Conservation (phyloP, 352 stramenopile genomes). For the Globisporangium spinosum region DNA sequence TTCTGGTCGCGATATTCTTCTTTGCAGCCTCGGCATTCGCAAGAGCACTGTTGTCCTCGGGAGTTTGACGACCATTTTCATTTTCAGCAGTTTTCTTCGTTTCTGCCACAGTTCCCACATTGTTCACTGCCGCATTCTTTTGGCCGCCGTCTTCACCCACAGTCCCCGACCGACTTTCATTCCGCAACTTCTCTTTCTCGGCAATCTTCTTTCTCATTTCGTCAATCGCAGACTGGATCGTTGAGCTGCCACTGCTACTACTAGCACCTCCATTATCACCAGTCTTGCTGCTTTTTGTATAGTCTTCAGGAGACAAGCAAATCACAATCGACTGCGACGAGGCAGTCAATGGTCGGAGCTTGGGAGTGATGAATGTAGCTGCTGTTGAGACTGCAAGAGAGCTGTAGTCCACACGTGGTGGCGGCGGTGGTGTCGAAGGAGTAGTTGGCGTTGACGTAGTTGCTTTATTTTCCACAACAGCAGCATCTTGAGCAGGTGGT, state of each 20-base stretch:
- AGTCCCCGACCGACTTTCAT: slow-evolving; percentile 21
- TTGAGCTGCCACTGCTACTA: slow-evolving; percentile 15
- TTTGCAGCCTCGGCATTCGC: background rate
- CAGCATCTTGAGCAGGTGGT: background rate
- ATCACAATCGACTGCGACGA: slow-evolving; percentile 70
- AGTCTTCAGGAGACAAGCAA: slow-evolving; percentile 50
- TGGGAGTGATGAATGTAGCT: slow-evolving; percentile 16
- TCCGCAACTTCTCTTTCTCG: slow-evolving; percentile 36
- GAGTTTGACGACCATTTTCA: background rate
- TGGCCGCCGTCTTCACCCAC: background rate
- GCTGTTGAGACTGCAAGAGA: slow-evolving; percentile 2
- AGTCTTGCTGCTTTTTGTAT: slow-evolving; percentile 21
- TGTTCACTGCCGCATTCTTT: background rate
- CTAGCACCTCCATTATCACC: slow-evolving; percentile 13
- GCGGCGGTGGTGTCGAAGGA: background rate
- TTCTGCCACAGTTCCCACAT: background rate
- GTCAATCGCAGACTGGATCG: slow-evolving; percentile 41
- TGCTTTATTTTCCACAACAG: background rate
- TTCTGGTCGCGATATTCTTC: background rate
- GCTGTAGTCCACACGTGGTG: slow-evolving; percentile 4
- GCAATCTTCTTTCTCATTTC: slow-evolving; percentile 57
- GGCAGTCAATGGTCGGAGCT: slow-evolving; percentile 60
- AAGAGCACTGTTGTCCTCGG: background rate
- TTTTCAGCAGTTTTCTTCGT: background rate
- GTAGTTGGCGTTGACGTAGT: background rate